Evolutionary conservation across 257 asterid genomes (phyloP), one percentile per base, ranked within the genome.

Genomic region (Petunia secreta): DNA sequence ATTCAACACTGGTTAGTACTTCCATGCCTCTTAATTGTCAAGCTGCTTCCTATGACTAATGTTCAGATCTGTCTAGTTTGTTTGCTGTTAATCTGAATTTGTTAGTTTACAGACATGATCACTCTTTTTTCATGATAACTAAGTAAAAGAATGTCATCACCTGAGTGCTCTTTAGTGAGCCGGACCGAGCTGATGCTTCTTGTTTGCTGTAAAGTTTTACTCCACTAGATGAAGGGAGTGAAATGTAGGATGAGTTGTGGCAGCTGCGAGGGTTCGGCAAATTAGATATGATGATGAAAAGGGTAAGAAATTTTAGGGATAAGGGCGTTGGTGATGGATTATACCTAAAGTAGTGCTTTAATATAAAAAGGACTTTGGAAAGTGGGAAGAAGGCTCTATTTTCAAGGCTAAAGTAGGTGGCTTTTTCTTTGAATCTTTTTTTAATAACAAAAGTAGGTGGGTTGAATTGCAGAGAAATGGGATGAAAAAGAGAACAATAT

Each of bases 1-100:
- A 54, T 96, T 92, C 84, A 94, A 86, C 88, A 96, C 98, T 87
- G 97, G 97, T 96, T 75, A 34, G 73, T 82, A 14, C 66, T 81
- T 54, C 38, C 48, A 52, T 79, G 73, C 48, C 50, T 71, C 60
- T 48, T 0, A 71, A 71, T 48, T 34, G 63, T 50, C 50, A 37
- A 73, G 78, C 46, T 73, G 43, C 25, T 1, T 60, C 62, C 63
- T 50, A 73, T 73, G 78, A 73, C 11, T 10, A 50, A 73, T 52
- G 13, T 73, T 71, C 34, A 71, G 62, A 48, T 71, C 77, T 71
- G 4, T 71, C 8, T 71, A 48, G 44, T 25, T 71, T 73, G 59
- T 34, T 73, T 73, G 63, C 78, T 73, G 34, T 73, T 73, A 50
- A 6, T 73, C 8, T 73, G 46, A 36, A 1, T 50, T 0, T 73